These are phyloP conservation scores for Berberis thunbergii DNA, from an alignment of 164 flowering plant species.

Conservation along the genomic window DNA sequence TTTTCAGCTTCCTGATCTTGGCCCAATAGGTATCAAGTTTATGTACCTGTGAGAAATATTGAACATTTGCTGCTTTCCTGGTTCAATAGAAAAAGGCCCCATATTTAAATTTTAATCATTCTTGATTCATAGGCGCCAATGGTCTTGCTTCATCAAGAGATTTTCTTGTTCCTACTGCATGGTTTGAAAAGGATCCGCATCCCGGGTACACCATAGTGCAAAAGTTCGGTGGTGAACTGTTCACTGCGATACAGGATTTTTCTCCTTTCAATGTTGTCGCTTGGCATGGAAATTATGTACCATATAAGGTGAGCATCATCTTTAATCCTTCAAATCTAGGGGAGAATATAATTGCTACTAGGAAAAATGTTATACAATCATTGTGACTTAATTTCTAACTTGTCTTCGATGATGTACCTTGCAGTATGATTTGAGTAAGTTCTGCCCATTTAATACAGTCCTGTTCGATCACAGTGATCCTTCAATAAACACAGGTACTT, in stretches of 20 bases:
- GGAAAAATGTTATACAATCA: neutral
- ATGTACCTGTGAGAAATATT: neutral
- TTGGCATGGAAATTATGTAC: constrained; percentile 98
- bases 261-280: constrained; percentile 98
- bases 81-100: neutral
- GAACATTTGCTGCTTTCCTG: neutral
- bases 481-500: constrained; percentile 79
- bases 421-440: constrained; percentile 87
- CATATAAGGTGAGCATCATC: constrained; percentile 62
- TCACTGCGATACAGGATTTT: constrained; percentile 87
- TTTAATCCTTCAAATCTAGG: neutral
- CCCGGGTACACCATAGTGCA: constrained; percentile 73
- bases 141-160: constrained; percentile 93
- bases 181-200: constrained; percentile 49
- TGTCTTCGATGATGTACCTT: constrained; percentile 8
- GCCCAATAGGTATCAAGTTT: constrained; percentile 70
- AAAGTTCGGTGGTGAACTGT: constrained; percentile 90
- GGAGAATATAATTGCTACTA: too few species aligned
- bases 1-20: constrained; percentile 94
- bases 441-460: constrained; percentile 91
- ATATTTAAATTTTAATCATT: neutral
- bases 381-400: neutral
- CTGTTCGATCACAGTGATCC: constrained; percentile 89
- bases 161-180: constrained; percentile 80
- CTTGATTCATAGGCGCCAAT: constrained; percentile 67